Evolutionary conservation across 352 stramenopile genomes (phyloP).

Genomic region (Hyaloperonospora arabidopsidis): DNA sequence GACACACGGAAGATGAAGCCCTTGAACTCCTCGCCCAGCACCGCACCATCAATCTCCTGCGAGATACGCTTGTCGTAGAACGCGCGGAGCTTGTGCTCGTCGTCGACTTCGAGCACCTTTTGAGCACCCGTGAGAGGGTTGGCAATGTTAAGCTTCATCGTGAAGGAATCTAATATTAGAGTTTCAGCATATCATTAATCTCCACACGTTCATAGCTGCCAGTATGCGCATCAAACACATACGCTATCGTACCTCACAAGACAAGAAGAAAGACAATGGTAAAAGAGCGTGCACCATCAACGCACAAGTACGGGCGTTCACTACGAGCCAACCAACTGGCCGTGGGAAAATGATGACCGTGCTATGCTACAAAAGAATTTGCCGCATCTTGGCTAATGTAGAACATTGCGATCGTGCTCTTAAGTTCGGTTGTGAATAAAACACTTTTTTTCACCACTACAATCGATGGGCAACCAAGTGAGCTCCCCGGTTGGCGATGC

Average conservation of each 20-base stretch:
- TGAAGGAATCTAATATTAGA: slow-evolving; percentile 21
- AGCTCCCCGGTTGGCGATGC: slow-evolving; percentile 29
- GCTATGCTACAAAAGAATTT: slow-evolving; percentile 16
- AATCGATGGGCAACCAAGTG: slow-evolving; percentile 58
- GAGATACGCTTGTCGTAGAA: slow-evolving; percentile 99
- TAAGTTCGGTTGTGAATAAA: slow-evolving; percentile 11
- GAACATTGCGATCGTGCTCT: background rate
- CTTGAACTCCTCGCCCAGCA: slow-evolving; percentile 99
- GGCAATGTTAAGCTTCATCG: slow-evolving; percentile 99
- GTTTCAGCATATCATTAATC: background rate
- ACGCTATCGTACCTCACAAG: slow-evolving; percentile 52
- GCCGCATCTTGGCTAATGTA: slow-evolving; percentile 22
- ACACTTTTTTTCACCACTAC: background rate
- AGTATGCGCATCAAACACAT: background rate
- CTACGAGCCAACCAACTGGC: slow-evolving; percentile 25
- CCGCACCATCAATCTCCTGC: slow-evolving; percentile 97
- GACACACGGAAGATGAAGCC: slow-evolving; percentile 98
- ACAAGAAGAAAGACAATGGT: slow-evolving; percentile 68
- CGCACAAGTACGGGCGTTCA: slow-evolving; percentile 2
- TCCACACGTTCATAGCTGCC: background rate
- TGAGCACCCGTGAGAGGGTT: slow-evolving; percentile 96
- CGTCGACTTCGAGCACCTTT: slow-evolving; percentile 99
- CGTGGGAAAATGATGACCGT: slow-evolving; percentile 12
- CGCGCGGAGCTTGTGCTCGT: slow-evolving; percentile 98
- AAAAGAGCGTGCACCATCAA: slow-evolving; percentile 9